Evolutionary conservation across 495 filamentous ascomycete species (phyloP).

Genomic region (Sordaria brevicollis): DNA sequence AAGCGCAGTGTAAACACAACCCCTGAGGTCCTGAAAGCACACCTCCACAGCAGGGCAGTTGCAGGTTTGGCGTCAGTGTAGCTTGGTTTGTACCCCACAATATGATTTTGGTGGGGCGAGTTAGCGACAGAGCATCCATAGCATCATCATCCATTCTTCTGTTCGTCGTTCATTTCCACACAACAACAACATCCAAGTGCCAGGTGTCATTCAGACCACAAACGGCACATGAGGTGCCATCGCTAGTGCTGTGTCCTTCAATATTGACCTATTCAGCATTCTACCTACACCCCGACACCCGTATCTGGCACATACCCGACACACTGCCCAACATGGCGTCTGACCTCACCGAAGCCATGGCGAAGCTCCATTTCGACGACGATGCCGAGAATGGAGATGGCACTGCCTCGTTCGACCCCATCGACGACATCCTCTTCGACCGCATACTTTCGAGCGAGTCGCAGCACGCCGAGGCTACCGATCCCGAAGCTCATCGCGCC

Average conservation of each 20-base stretch:
- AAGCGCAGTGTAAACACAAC: not conserved
- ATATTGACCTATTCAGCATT: not conserved
- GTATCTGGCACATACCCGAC: not conserved
- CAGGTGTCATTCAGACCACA: not conserved
- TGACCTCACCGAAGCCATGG: constrained; percentile 28
- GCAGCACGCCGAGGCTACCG: constrained; percentile 36
- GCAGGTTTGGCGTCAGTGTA: not conserved
- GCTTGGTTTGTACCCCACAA: constrained; percentile 6
- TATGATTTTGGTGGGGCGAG: constrained; percentile 10
- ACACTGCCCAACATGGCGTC: constrained; percentile 25
- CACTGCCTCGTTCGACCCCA: constrained; percentile 17
- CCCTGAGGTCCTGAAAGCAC: not conserved
- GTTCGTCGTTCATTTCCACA: not conserved
- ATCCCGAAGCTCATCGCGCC: constrained; percentile 48
- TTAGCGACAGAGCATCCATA: not conserved
- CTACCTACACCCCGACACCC: not conserved
- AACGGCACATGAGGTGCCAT: not conserved
- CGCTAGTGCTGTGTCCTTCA: not conserved
- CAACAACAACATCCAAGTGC: not conserved
- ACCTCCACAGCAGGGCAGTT: not conserved
- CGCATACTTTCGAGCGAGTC: not conserved
- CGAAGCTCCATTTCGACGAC: constrained; percentile 25
- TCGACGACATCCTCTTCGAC: constrained; percentile 48
- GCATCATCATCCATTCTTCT: not conserved
- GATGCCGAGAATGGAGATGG: constrained; percentile 5